phyloP scores from a whole-genome alignment of 306 rosid genomes.

The Ziziphus jujuba region DNA sequence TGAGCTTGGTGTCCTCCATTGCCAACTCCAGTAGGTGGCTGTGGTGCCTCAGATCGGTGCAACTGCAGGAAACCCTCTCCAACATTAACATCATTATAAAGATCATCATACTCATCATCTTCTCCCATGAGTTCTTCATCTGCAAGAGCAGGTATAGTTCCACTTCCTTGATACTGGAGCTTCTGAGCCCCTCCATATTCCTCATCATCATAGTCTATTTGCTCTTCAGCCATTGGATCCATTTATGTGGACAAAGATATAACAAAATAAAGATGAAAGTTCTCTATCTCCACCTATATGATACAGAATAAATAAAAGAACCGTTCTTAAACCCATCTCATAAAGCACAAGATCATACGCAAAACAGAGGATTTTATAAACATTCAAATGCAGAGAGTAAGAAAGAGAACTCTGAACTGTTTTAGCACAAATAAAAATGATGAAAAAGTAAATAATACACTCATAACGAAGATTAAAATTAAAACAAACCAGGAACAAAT shows the following conservation, averaged over 20 bases:
- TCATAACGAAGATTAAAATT: background rate
- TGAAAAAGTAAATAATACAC: background rate
- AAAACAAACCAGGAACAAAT: background rate
- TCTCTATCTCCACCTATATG: conserved; percentile 27
- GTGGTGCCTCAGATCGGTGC: conserved; percentile 36
- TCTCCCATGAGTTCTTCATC: conserved; percentile 45
- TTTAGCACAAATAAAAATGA: background rate
- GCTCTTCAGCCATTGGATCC: conserved; percentile 43
- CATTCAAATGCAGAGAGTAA: background rate
- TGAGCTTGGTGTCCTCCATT: conserved; percentile 38
- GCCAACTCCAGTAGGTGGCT: conserved; percentile 27
- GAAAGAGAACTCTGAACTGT: background rate
- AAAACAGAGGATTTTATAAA: background rate
- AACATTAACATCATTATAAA: conserved; percentile 54
- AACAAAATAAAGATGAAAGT: conserved; percentile 8
- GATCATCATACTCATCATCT: conserved; percentile 53
- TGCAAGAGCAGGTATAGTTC: conserved; percentile 49
- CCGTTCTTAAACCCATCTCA: conserved; percentile 18
- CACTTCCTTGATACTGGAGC: conserved; percentile 42
- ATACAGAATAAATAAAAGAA: conserved; percentile 22
- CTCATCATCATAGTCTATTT: conserved; percentile 41
- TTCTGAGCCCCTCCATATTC: conserved; percentile 43
- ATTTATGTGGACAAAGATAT: conserved; percentile 11
- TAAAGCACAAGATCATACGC: background rate
- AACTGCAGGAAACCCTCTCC: conserved; percentile 50